A percentile compares a stretch with the other conserved stretches of the same genome.
phyloP scores from a whole-genome alignment of 768 basidiomycete species.

The Russula sp. region DNA sequence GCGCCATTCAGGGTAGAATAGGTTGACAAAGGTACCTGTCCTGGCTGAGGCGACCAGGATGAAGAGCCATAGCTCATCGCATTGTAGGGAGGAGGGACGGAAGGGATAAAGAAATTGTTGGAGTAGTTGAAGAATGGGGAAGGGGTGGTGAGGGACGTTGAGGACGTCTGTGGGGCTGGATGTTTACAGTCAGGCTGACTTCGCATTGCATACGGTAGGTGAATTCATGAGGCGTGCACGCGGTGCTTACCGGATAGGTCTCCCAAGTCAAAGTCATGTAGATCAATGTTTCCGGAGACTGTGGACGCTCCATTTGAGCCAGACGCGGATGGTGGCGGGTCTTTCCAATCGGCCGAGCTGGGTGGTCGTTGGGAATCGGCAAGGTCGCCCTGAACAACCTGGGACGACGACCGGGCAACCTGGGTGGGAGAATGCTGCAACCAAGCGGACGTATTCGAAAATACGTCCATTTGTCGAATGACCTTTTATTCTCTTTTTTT shows the following conservation, averaged over 20 bases:
- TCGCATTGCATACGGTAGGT: background rate
- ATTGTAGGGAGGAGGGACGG: conserved; percentile 44
- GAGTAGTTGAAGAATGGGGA: conserved; percentile 33
- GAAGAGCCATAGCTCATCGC: conserved; percentile 48
- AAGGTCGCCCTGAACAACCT: conserved; percentile 11
- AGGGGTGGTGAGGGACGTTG: conserved; percentile 34
- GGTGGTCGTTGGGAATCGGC: conserved; percentile 29
- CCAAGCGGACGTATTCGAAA: conserved; percentile 39
- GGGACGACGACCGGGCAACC: conserved; percentile 13
- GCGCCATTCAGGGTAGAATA: conserved; percentile 78
- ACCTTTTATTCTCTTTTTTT: conserved; percentile 40
- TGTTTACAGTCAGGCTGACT: conserved; percentile 11
- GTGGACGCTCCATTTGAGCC: conserved; percentile 28
- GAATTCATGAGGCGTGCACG: conserved; percentile 12
- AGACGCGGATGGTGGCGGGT: conserved; percentile 28
- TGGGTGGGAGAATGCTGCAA: conserved; percentile 35
- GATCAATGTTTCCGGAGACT: conserved; percentile 29
- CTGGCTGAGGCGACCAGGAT: conserved; percentile 40
- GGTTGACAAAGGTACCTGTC: conserved; percentile 54
- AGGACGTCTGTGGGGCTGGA: conserved; percentile 36
- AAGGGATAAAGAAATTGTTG: conserved; percentile 37
- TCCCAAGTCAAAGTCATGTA: conserved; percentile 23
- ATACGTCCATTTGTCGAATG: conserved; percentile 40
- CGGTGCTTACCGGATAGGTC: conserved; percentile 25
- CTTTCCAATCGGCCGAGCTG: conserved; percentile 33